phyloP scores from a whole-genome alignment of 2,329 filamentous ascomycete genomes.

The Trichoderma citrinoviride region DNA sequence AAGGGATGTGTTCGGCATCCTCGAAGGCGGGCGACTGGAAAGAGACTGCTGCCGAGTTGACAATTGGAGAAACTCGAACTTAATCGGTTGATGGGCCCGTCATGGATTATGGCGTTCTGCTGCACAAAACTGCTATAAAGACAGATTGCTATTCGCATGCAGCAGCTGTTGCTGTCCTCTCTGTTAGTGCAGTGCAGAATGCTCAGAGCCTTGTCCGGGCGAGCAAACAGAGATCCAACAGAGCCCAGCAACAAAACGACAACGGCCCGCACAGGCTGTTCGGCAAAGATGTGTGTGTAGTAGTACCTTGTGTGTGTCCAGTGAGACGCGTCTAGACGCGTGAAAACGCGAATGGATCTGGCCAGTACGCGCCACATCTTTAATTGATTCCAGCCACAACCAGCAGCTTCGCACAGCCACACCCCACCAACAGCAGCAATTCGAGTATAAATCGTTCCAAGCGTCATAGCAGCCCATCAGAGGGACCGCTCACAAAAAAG shows the following conservation, averaged over 20 bases:
- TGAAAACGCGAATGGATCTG: slow-evolving; percentile 30
- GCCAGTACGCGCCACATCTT: slow-evolving; percentile 30
- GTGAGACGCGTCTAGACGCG: slow-evolving; percentile 38
- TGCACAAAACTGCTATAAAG: background rate
- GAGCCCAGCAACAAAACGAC: background rate
- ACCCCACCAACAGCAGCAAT: slow-evolving; percentile 3
- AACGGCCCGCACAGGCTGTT: slow-evolving; percentile 4
- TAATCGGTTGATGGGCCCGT: slow-evolving; percentile 20
- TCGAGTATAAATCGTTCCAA: slow-evolving; percentile 9
- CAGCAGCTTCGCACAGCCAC: slow-evolving; percentile 10
- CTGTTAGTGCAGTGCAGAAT: background rate
- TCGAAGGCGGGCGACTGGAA: slow-evolving; percentile 25
- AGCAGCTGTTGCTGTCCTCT: slow-evolving; percentile 1
- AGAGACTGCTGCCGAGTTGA: slow-evolving; percentile 3
- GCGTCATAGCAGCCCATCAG: slow-evolving; percentile 2
- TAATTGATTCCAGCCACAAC: slow-evolving; percentile 34
- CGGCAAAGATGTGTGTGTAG: slow-evolving; percentile 15
- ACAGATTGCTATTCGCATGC: background rate
- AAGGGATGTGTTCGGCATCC: slow-evolving; percentile 60
- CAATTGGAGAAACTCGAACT: slow-evolving; percentile 23
- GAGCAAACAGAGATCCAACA: background rate
- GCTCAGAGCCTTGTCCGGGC: background rate
- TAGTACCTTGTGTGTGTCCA: slow-evolving; percentile 5
- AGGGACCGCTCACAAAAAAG: background rate
- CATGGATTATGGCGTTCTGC: slow-evolving; percentile 23